Evolutionary conservation across 192 early-diverging fungal genomes (phyloP), one percentile per base, ranked within the genome.

Genomic region (Piromyces sp.): DNA sequence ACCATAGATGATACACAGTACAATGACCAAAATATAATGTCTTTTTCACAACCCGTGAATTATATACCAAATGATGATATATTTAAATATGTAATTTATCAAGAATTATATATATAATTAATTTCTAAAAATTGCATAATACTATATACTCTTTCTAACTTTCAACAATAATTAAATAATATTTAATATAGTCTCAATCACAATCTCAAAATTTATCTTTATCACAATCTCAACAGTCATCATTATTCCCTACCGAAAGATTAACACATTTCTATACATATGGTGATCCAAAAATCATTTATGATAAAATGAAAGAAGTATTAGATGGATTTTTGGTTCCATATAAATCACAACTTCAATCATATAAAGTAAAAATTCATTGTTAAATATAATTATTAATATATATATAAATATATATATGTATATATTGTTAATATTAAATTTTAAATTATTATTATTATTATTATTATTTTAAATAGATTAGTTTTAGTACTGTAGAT

Each of bases 401-500:
- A n/a, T n/a, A n/a, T n/a, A n/a, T n/a, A n/a, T n/a, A n/a, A n/a
- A n/a, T n/a, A n/a, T n/a, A n/a, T n/a, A n/a, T n/a, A n/a, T n/a
- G n/a, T n/a, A n/a, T n/a, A n/a, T 36, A 36, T 36, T 36, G 12
- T 36, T 36, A 36, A 7, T 36, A 36, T 36, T 36, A 36, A 7
- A 7, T 7, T 36, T 36, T 7, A 7, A 7, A 36, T 36, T 36
- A 36, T 36, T 36, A 36, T 36, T 36, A 36, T 36, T 36, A 36
- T 36, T 36, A 36, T 36, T 36, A 36, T 36, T 36, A 36, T 36
- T 36, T 7, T 36, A 28, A 29, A 5, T 86, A 92, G 86, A 91
- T 92, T 30, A 68, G 83, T 5, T 92, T 93, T 80, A 88, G 84
- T 30, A 92, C 92, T 1, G 91, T 92, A n/a, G 91, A 93, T 84